These are phyloP conservation scores for Fomitiporia mediterranea DNA, from an alignment of 1,284 basidiomycete genomes.

Conservation along the genomic window DNA sequence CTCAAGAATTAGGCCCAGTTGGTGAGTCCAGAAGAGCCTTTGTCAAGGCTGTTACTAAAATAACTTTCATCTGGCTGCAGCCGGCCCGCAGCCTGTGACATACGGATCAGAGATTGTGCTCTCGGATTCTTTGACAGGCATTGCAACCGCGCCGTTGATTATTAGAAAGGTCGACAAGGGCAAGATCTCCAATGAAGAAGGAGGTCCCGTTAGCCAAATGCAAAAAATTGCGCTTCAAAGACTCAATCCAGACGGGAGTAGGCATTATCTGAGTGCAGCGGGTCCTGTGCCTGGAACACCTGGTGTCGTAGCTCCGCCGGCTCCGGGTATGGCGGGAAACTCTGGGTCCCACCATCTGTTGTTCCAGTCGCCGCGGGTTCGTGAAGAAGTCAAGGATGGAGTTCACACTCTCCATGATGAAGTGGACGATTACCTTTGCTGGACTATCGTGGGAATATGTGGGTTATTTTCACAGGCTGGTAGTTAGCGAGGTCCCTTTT, in stretches of 20 bases:
- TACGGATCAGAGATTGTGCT: conserved; percentile 89
- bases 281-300: conserved; percentile 75
- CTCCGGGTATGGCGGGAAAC: conserved; percentile 66
- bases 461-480: conserved; percentile 33
- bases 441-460: conserved; percentile 96
- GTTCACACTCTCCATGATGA: conserved; percentile 69
- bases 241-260: conserved; percentile 71
- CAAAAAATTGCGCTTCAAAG: conserved; percentile 92
- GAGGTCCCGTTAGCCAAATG: conserved; percentile 92
- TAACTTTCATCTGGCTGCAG: conserved; percentile 35
- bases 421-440: conserved; percentile 91
- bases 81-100: conserved; percentile 76
- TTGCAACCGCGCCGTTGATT: conserved; percentile 80
- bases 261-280: conserved; percentile 80
- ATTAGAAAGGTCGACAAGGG: conserved; percentile 94
- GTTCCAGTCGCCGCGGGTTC: conserved; percentile 69
- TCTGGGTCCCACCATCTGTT: conserved; percentile 75
- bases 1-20: conserved; percentile 51
- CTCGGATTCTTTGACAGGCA: conserved; percentile 80
- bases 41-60: conserved; percentile 36
- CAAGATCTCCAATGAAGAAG: conserved; percentile 74
- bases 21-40: conserved; percentile 54
- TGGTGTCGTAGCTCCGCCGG: conserved; percentile 55
- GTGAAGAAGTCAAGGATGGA: conserved; percentile 72
- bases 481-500: conserved; percentile 10